Percentiles rank a stretch among this genome's conserved stretches.
phyloP scores from a whole-genome alignment of 176 grass and related monocot genomes.

The Microstegium vimineum region DNA sequence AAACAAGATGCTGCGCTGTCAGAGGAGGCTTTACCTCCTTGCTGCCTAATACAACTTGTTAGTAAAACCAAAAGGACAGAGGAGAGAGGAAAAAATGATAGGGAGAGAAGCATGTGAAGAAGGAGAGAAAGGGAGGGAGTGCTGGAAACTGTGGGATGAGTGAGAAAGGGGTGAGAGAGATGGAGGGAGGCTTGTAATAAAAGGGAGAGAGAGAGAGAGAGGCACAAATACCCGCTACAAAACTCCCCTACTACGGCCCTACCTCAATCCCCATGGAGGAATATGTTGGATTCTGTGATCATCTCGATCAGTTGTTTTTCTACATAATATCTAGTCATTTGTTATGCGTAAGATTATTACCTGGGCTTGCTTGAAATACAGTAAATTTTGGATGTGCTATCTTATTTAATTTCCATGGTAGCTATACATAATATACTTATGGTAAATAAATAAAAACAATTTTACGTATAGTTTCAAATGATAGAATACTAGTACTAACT shows the following conservation, averaged over 20 bases:
- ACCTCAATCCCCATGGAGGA: conserved; percentile 50
- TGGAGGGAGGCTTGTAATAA: conserved; percentile 36
- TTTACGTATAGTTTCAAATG: neutral
- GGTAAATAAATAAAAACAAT: neutral
- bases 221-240: conserved; percentile 58
- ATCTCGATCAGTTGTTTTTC: conserved; percentile 30
- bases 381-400: neutral
- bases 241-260: no score
- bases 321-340: conserved; percentile 25
- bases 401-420: neutral
- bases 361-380: neutral
- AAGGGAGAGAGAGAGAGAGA: conserved; percentile 37
- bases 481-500: neutral
- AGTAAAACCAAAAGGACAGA: conserved; percentile 65
- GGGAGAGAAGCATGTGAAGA: conserved; percentile 44
- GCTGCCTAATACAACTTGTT: conserved; percentile 46
- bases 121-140: neutral
- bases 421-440: neutral
- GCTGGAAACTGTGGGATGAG: conserved; percentile 30
- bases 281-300: conserved; percentile 50
- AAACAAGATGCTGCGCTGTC: conserved; percentile 99
- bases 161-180: neutral
- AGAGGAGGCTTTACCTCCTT: conserved; percentile 62
- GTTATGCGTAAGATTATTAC: conserved; percentile 1
- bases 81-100: conserved; percentile 35